These are phyloP conservation scores for Kwoniella europaea DNA, from an alignment of 768 basidiomycete species.

Conservation along the genomic window DNA sequence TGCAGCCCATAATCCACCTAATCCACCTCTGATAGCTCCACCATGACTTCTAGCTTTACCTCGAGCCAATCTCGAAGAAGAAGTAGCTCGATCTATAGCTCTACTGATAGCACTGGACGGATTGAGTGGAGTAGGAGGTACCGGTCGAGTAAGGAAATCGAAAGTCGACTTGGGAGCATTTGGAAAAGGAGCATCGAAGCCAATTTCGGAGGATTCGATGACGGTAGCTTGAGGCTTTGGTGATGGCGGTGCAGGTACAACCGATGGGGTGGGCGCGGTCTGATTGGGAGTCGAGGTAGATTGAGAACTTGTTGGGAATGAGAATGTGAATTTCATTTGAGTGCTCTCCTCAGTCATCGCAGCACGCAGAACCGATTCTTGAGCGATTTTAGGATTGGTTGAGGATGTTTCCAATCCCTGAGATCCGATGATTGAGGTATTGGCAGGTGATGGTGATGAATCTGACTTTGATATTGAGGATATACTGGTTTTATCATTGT, in stretches of 20 bases:
- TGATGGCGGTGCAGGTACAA: not conserved
- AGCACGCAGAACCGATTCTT: not conserved
- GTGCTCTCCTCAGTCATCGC: not conserved
- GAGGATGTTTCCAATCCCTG: not conserved
- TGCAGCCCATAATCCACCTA: not conserved
- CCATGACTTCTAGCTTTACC: not conserved
- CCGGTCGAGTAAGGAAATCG: not conserved
- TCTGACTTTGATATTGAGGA: no score
- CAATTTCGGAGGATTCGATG: not conserved
- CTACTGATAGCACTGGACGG: not conserved
- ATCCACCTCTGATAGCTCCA: not conserved
- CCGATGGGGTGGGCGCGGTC: not conserved
- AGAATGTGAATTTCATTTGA: not conserved
- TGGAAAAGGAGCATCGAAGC: not conserved
- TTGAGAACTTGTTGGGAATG: not conserved
- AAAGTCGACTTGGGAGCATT: not conserved
- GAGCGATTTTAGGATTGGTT: not conserved
- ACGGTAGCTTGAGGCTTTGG: not conserved
- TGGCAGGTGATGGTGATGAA: no score
- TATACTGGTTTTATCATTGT: no score
- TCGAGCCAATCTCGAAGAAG: not conserved
- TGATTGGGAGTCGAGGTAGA: not conserved
- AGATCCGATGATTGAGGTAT: no score
- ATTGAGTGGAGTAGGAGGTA: not conserved
- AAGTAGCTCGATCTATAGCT: not conserved